Base-by-base conservation (phyloP, 768 basidiomycete genomes). In the Phylloporus arenicola region DNA sequence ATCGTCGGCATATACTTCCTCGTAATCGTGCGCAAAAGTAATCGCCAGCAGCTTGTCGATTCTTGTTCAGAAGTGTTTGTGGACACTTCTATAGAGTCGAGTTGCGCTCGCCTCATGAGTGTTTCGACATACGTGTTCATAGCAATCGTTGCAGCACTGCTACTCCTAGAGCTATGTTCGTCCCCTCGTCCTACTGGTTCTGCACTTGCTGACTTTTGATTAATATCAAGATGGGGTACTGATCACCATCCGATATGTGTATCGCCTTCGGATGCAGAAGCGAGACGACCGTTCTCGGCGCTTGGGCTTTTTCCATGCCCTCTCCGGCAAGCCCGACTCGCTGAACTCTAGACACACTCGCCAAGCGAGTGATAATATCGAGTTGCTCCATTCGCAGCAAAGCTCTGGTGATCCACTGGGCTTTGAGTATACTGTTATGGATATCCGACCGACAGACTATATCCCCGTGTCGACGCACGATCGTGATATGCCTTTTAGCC, bases 161-260 rank as follows among this genome's bases (percentile, higher is more conserved):
- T 86, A 34, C 42, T 78, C 22, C 59, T 78, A 37, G 82, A 84
- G 59, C 51, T 82, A 17, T 85, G 84, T 84, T 58, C 57, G 83
- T 72, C 22, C 34, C 19, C 12, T 20, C 38, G 6, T 45, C 17
- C 24, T 33, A 43, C 14, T 33, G 35, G 39, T 35, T 29, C n/a
- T 30, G 20, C 43, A 12, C 14, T 52, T 30, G 10, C 37, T 48
- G 41, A 51, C 51, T 16, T n/a, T 45, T 13, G 20, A 53, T 45
- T 17, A 17, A 9, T n/a, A n/a, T 27, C 41, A 42, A 83, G 82
- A 81, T 54, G 78, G 76, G n/a, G 71, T 70, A 4, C 55, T 83
- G 44, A 71, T 81, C 43, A 73, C 75, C 4, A 74, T 78, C 13
- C 75, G 80, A 8, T 82, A 82, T 58, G 64, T 78, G 33, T 75